Evolutionary conservation across 202 grass and related monocot species (phyloP).

Genomic region (Schoenoplectus triqueter): DNA sequence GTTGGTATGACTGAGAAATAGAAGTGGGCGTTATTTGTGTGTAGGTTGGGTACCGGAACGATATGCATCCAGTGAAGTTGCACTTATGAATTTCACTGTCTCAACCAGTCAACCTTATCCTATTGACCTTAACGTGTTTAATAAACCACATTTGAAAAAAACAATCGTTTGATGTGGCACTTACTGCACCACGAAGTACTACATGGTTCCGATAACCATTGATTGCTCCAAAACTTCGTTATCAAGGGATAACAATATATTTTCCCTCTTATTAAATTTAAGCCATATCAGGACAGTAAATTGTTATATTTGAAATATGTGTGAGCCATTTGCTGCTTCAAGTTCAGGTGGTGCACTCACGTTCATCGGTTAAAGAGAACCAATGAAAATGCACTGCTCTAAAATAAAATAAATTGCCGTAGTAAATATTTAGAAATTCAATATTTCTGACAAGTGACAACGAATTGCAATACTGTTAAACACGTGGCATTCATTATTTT

Average conservation of each 20-base stretch:
- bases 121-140: conserved; percentile 27
- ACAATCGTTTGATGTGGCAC: conserved; percentile 33
- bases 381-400: too few relatives aligned
- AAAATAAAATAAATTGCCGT: too few relatives aligned
- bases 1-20: not conserved
- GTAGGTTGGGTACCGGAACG: conserved; percentile 16
- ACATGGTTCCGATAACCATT: conserved; percentile 16
- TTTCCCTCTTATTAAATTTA: not conserved
- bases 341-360: too few relatives aligned
- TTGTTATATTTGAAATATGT: not conserved
- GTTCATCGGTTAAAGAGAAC: too few relatives aligned
- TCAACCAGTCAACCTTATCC: conserved; percentile 13
- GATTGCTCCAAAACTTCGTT: conserved; percentile 8
- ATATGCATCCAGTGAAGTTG: not conserved
- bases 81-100: conserved; percentile 7
- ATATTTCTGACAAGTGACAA: too few relatives aligned
- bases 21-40: not conserved
- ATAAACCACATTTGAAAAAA: conserved; percentile 23
- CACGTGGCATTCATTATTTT: too few relatives aligned
- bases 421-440: too few relatives aligned
- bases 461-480: too few relatives aligned
- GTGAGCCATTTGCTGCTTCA: not conserved
- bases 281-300: not conserved
- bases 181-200: conserved; percentile 1
- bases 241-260: not conserved